Evolutionary conservation across 2,329 filamentous ascomycete species (phyloP), one percentile per base, ranked within the genome.

Genomic region (Alternaria atra): DNA sequence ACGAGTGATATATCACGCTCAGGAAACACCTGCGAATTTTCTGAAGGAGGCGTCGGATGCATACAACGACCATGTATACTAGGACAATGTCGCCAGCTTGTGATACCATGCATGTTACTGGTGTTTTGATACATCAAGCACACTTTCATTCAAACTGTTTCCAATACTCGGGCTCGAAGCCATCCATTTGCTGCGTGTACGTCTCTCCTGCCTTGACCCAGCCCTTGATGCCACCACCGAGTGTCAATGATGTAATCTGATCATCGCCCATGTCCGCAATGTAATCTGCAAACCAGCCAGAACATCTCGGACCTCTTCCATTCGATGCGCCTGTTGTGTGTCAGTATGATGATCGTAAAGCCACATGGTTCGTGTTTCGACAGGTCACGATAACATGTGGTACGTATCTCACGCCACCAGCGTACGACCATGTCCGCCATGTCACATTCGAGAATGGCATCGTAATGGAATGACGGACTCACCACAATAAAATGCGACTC

Each of bases 401-500:
- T 55, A 63, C 34, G 27, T 40, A 34, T 48, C 64, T 74, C 73
- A 74, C 68, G 53, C 66, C 65, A 71, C 53, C 6, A 23, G 29
- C 55, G 62, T 61, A 47, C 63, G 61, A 69, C 34, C 37, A 52
- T 32, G 12, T 15, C 44, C 39, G 20, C 15, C 20, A 27, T 17
- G 25, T n/a, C 30, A n/a, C 29, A 23, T 15, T 47, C 42, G 23
- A 34, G 46, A n/a, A 34, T 27, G 27, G 6, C 40, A 35, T 30
- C 20, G 37, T 20, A 20, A 29, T 37, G 9, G 23, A 15, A 32
- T 23, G n/a, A 55, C 17, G 20, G n/a, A 77, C 68, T 69, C 73
- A 72, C 80, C 80, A 66, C 82, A 83, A 27, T 82, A 82, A 65
- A 84, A 83, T 5, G 82, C 80, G 1, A 84, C 80, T 69, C 78